Evolutionary conservation across 1,139 yeast genomes (phyloP).

Genomic region (Debaryomyces fabryi): DNA sequence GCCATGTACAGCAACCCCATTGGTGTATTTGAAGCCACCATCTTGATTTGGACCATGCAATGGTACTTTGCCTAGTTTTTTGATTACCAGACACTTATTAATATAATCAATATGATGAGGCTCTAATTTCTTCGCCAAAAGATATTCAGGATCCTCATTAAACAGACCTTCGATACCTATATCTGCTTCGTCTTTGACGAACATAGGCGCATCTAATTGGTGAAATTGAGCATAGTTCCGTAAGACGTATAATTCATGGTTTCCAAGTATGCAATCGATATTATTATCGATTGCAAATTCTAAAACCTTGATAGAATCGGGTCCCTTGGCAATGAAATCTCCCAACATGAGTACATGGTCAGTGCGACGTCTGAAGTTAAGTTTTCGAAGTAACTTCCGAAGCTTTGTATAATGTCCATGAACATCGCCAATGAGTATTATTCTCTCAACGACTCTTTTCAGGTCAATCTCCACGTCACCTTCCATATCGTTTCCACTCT

Average conservation of each 20-base stretch:
- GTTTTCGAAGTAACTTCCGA: slow-evolving; percentile 47
- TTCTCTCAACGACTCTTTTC: slow-evolving; percentile 36
- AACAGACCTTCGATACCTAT: slow-evolving; percentile 25
- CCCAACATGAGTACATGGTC: slow-evolving; percentile 79
- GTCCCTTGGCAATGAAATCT: slow-evolving; percentile 86
- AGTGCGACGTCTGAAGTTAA: slow-evolving; percentile 42
- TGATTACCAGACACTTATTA: slow-evolving; percentile 62
- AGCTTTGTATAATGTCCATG: slow-evolving; percentile 76
- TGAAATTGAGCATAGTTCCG: slow-evolving; percentile 63
- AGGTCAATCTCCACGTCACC: slow-evolving; percentile 2
- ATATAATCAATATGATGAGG: slow-evolving; percentile 65
- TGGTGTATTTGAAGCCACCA: slow-evolving; percentile 25
- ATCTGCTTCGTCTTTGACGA: slow-evolving; percentile 9
- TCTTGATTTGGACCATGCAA: slow-evolving; percentile 29
- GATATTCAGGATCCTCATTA: slow-evolving; percentile 58
- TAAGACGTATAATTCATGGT: slow-evolving; percentile 76
- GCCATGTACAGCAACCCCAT: slow-evolving; percentile 77
- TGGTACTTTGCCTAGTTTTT: slow-evolving; percentile 64
- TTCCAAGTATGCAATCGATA: slow-evolving; percentile 80
- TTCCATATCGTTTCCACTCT: slow-evolving; percentile 1
- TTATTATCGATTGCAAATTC: slow-evolving; percentile 64
- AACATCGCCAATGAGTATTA: slow-evolving; percentile 80
- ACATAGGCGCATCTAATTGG: slow-evolving; percentile 41
- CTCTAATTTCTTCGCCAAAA: slow-evolving; percentile 58
- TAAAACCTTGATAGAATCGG: slow-evolving; percentile 68